Evolutionary conservation across 108 stramenopile species (phyloP).

Genomic region (Pseudonitzschia multistriata): DNA sequence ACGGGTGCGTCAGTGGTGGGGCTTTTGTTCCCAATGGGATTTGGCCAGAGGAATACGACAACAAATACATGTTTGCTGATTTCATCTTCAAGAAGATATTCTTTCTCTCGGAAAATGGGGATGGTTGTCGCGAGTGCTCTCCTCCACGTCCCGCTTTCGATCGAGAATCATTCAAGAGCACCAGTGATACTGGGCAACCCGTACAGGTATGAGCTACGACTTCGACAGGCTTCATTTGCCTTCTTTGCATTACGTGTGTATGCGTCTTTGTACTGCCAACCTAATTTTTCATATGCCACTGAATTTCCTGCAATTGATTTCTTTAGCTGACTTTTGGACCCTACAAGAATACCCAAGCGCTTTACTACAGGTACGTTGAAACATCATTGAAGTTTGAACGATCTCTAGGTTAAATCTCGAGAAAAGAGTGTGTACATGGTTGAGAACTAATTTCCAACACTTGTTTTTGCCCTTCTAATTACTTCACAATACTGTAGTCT

Average conservation of each 20-base stretch:
- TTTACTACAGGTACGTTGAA: conserved; percentile 22
- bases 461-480: too few species aligned
- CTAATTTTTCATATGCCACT: background rate
- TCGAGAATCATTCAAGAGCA: conserved; percentile 3
- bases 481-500: too few species aligned
- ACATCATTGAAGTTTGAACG: background rate
- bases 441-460: too few species aligned
- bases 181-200: conserved; percentile 4
- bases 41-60: conserved; percentile 33
- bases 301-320: background rate
- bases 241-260: background rate
- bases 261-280: background rate
- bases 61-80: conserved; percentile 26
- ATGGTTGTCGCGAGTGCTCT: conserved; percentile 19
- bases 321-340: conserved; percentile 31
- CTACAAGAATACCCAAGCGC: conserved; percentile 27
- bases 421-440: too few species aligned
- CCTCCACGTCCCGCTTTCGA: conserved; percentile 13
- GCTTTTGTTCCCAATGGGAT: conserved; percentile 27
- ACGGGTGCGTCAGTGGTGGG: conserved; percentile 27
- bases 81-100: conserved; percentile 30
- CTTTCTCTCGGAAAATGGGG: conserved; percentile 8
- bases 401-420: too few species aligned
- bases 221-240: background rate
- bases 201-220: conserved; percentile 1